Evolutionary conservation across 345 rosid genomes (phyloP).

Genomic region (Dipteronia sinensis): DNA sequence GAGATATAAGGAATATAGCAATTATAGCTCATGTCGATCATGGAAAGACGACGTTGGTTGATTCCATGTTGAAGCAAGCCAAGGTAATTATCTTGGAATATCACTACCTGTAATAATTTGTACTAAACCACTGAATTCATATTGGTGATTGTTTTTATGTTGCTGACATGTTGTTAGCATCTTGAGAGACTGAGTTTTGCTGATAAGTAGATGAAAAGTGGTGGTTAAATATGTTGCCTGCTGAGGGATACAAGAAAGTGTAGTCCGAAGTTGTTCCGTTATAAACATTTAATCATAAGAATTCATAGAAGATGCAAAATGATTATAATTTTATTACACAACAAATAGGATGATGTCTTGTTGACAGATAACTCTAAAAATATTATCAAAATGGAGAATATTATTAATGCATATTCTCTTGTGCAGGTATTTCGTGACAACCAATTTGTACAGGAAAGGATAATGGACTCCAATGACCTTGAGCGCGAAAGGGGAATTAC

Average conservation of each 20-base stretch:
- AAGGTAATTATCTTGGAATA: slow-evolving; percentile 46
- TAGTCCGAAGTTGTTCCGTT: background rate
- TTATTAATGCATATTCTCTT: slow-evolving; percentile 7
- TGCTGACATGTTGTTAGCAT: background rate
- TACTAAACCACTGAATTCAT: no score
- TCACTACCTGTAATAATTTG: no score
- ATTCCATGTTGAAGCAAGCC: slow-evolving; percentile 93
- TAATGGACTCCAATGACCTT: slow-evolving; percentile 97
- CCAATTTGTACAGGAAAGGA: slow-evolving; percentile 84
- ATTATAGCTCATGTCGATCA: slow-evolving; percentile 98
- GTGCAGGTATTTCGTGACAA: slow-evolving; percentile 93
- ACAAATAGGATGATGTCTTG: background rate
- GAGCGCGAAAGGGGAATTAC: slow-evolving; percentile 99
- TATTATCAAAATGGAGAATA: background rate
- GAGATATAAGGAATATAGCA: slow-evolving; percentile 86
- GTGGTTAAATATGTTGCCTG: background rate
- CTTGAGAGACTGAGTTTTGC: background rate
- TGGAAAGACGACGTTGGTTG: slow-evolving; percentile 96
- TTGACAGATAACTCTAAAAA: background rate
- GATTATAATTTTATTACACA: background rate
- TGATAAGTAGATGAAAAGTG: background rate
- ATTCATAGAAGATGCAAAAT: background rate
- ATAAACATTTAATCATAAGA: background rate
- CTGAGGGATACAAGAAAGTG: background rate
- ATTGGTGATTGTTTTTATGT: background rate